These are phyloP conservation scores for Magnolia sinica DNA, from an alignment of 164 flowering plant species.

Conservation along the genomic window DNA sequence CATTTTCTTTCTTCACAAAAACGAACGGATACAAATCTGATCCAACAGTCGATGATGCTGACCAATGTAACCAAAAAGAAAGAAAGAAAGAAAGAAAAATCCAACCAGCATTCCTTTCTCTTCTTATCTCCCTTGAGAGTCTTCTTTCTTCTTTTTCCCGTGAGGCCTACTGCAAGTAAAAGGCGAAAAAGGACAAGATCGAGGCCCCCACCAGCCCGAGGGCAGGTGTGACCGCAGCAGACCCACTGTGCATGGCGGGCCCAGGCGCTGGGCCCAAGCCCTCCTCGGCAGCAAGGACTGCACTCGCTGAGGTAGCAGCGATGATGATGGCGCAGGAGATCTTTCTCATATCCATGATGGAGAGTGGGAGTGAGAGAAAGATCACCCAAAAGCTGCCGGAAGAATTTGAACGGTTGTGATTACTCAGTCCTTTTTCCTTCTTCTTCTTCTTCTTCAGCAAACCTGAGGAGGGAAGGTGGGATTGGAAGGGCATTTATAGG, in stretches of 20 bases:
- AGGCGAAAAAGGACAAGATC: slow-evolving; percentile 33
- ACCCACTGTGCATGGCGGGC: slow-evolving; percentile 11
- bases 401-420: not conserved
- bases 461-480: slow-evolving; percentile 5
- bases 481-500: slow-evolving; percentile 2
- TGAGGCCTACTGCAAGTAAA: slow-evolving; percentile 25
- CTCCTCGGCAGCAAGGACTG: slow-evolving; percentile 17
- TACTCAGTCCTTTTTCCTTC: too few relatives aligned
- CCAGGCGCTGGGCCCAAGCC: slow-evolving; percentile 2
- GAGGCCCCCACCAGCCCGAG: slow-evolving; percentile 37
- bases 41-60: not conserved
- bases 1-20: not conserved
- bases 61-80: not conserved
- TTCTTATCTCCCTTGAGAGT: not conserved
- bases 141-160: not conserved
- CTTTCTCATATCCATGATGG: slow-evolving; percentile 18
- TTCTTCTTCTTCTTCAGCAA: not conserved
- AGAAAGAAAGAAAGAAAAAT: not conserved
- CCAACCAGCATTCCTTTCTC: not conserved
- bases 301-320: slow-evolving; percentile 9
- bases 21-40: not conserved
- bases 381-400: not conserved
- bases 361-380: not conserved
- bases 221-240: slow-evolving; percentile 19
- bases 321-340: slow-evolving; percentile 15